These are phyloP conservation scores for Acer saccharum DNA, from an alignment of 345 rosid genomes.

Conservation along the genomic window DNA sequence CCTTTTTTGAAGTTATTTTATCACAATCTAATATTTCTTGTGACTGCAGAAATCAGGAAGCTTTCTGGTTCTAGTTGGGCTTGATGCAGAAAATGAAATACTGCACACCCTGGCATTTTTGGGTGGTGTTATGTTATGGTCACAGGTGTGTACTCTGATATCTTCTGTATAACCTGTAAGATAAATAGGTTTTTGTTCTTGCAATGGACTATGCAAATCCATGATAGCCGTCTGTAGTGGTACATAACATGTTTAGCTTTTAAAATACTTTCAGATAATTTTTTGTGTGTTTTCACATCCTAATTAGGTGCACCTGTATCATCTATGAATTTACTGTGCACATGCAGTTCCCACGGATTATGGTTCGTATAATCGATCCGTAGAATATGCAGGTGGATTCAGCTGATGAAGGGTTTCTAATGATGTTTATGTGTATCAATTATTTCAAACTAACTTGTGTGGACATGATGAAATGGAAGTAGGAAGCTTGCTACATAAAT, in stretches of 20 bases:
- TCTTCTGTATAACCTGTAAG: conserved; percentile 5
- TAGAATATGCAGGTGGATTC: not conserved
- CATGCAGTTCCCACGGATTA: not conserved
- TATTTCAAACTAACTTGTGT: not conserved
- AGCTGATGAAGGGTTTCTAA: not conserved
- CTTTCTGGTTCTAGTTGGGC: conserved; percentile 65
- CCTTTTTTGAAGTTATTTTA: conserved; percentile 8
- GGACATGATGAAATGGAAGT: not conserved
- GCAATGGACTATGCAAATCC: not conserved
- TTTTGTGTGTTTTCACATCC: not conserved
- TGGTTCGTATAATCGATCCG: too few species aligned
- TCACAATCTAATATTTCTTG: conserved; percentile 15
- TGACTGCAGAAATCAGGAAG: conserved; percentile 68
- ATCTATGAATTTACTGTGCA: not conserved
- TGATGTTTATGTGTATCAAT: not conserved
- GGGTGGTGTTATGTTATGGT: conserved; percentile 94
- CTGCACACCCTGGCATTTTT: conserved; percentile 85
- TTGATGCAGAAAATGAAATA: conserved; percentile 82
- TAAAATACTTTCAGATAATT: not conserved
- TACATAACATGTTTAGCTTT: not conserved
- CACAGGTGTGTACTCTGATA: conserved; percentile 63
- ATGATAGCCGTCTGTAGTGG: not conserved
- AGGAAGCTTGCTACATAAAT: not conserved
- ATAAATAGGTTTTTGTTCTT: conserved; percentile 9
- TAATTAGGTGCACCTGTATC: not conserved